Evolutionary conservation across 2,329 filamentous ascomycete genomes (phyloP), one percentile per base, ranked within the genome.

Genomic region (Pyrenophora graminea): DNA sequence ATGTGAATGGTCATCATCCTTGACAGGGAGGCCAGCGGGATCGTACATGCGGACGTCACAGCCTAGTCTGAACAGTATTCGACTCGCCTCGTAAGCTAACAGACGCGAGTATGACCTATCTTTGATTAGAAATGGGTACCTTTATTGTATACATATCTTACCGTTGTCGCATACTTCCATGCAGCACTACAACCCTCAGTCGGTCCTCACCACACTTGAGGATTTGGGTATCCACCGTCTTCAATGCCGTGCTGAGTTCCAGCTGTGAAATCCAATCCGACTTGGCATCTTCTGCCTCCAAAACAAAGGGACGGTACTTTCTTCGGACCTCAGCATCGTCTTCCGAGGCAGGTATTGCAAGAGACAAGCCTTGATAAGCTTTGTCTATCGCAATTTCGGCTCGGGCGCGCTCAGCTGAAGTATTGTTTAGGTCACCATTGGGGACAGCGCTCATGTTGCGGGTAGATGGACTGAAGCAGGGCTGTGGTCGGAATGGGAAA

Each of bases 1-100:
- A 57, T 88, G 84, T 3, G 63, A 66, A 49, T 82, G 78, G n/a
- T 82, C 74, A 51, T 85, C 83, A 58, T 88, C 85, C 58, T 86
- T 86, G n/a, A 86, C 75, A 0, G 85, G 85, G 0, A 88, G 71
- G 1, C 77, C 80, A 1, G 72, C 67, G 0, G 85, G 85, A 51
- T 88, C 72, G 63, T 79, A 88, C 1, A 88, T 74, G 4, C 85
- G 81, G 2, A 88, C 85, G 56, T 88, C 85, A 62, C 84, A 87
- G 19, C 85, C 85, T 0, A 88, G 78, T 3, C 85, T 80, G 65
- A 80, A 82, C 2, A 88, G 79, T 37, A 88, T 85, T 0, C 85
- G 76, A 2, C 76, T 76, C 5, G 79, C 80, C 69, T 88, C 85
- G 33, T 75, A 83, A 1, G 85, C 84, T 2, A 87, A 73, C 0